These are phyloP conservation scores for Penicillium expansum DNA, from an alignment of 2,329 filamentous ascomycete species.

Conservation along the genomic window DNA sequence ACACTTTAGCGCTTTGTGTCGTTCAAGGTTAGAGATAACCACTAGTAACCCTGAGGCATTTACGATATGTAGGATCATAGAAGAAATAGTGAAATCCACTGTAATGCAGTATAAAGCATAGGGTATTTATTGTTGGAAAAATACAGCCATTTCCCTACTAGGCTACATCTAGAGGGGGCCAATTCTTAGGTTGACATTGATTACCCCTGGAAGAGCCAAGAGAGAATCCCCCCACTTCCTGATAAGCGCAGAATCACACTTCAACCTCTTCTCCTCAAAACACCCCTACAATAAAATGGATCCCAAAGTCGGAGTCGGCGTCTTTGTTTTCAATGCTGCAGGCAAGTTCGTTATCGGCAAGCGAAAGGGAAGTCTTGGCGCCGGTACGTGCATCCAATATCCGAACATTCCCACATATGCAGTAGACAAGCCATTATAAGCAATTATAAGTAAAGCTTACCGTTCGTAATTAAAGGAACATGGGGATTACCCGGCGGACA, in stretches of 20 bases:
- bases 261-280: background rate
- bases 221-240: background rate
- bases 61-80: background rate
- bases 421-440: background rate
- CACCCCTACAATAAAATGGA: slow-evolving; percentile 12
- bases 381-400: slow-evolving; percentile 34
- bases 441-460: background rate
- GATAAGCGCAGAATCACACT: background rate
- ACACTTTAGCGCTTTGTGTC: background rate
- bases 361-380: slow-evolving; percentile 48
- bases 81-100: no score
- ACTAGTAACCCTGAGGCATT: background rate
- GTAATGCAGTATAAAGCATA: no score
- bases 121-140: no score
- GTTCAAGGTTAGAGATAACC: background rate
- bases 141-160: no score
- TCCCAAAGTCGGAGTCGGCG: slow-evolving; percentile 49
- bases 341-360: slow-evolving; percentile 49
- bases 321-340: slow-evolving; percentile 45
- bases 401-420: background rate
- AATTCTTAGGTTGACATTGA: no score
- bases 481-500: slow-evolving; percentile 73
- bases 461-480: slow-evolving; percentile 46
- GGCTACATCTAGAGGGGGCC: no score
- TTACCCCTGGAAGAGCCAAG: background rate